Evolutionary conservation across 805 yeast species (phyloP), one percentile per base, ranked within the genome.

Genomic region (Ogataea chonburiensis): DNA sequence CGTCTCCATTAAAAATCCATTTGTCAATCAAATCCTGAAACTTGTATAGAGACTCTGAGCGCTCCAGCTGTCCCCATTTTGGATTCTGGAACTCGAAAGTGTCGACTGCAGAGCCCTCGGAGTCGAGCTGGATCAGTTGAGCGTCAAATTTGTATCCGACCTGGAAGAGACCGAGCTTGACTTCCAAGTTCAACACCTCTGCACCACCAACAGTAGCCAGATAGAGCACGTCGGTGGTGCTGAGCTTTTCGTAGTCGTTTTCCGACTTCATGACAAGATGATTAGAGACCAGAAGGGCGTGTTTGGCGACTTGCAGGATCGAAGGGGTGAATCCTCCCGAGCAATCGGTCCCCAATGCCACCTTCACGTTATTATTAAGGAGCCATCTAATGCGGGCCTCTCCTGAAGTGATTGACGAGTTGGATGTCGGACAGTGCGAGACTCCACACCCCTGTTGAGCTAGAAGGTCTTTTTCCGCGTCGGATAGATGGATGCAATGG

Each of bases 1-100:
- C 97, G 61, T 93, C 98, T 13, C 98, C 98, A 40, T 78, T 75
- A 58, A 87, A 93, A 7, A 91, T 66, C 98, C 98, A 93, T 59
- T 87, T 88, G 42, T 85, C 85, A 3, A 88, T 58, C 36, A 86
- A 53, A 52, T 82, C 76, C 18, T 65, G 66, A 56, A 79, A 67
- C 42, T 68, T 71, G 12, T 49, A 47, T 9, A 36, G 17, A 5
- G 58, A 48, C 9, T 33, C 40, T 6, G 35, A 25, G 3, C 21
- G 26, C 15, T 44, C 43, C 17, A 38, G 10, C 12, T 24, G 17
- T 0, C 51, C 53, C 66, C 60, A 59, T 5, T 46, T 37, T 1
- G 81, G 78, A n/a, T 62, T 45, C 53, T 83, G 89, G 82, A 88
- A 84, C 3, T 70, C 73, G 55, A 87, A 89, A 1, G 85, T 64